Evolutionary conservation across 2,329 filamentous ascomycete genomes (phyloP).

Genomic region (Metarhizium sp.): DNA sequence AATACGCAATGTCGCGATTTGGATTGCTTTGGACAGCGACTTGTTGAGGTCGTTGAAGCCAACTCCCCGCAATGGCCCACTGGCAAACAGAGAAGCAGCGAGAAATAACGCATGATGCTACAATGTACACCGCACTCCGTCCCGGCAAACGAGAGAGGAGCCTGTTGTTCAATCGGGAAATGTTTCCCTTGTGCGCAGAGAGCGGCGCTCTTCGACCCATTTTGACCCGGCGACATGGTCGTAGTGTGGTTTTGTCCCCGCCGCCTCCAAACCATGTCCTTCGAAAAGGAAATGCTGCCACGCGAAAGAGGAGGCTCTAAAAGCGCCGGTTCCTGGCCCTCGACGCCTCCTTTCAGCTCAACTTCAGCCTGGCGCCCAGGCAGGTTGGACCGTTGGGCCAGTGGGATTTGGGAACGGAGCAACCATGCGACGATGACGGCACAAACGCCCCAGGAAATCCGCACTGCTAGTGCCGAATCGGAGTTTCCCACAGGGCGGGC

Average conservation of each 20-base stretch:
- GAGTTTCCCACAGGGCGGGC: no score
- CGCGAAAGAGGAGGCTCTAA: neutral
- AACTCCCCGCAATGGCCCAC: neutral
- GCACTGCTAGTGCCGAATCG: no score
- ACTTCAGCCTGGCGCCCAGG: neutral
- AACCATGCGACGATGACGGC: neutral
- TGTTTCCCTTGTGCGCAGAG: neutral
- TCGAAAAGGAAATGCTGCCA: neutral
- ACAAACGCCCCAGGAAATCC: neutral
- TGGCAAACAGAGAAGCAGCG: neutral
- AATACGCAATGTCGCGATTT: no score
- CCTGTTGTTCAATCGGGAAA: neutral
- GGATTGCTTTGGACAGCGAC: no score
- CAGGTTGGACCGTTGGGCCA: neutral
- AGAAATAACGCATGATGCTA: neutral
- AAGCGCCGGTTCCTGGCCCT: conserved; percentile 3
- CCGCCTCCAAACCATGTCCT: neutral
- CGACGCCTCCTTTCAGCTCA: neutral
- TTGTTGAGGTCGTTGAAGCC: no score
- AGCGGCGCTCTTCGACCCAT: neutral
- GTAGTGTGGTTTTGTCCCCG: neutral
- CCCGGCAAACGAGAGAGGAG: neutral
- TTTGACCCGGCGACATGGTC: neutral
- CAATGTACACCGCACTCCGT: no score
- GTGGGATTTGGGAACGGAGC: neutral